Evolutionary conservation across 805 yeast species (phyloP), one percentile per base, ranked within the genome.

Genomic region (Lachancea quebecensis): DNA sequence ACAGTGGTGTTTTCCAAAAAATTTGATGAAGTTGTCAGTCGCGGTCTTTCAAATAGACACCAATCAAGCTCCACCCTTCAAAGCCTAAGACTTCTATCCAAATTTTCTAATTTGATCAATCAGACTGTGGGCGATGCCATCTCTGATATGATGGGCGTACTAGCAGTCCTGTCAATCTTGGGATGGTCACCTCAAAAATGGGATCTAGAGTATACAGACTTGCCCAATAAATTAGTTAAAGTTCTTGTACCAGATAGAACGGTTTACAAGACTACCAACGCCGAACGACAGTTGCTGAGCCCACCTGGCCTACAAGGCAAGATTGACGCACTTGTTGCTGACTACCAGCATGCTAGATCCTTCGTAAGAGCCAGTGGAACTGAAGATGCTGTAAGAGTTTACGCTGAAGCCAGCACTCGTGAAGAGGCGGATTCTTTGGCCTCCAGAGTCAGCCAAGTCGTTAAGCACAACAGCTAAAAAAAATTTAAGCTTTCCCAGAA

Each of bases 101-200:
- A 77, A 12, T 74, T 91, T 47, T 75, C 84, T 29, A 74, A 78
- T 46, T 69, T 93, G 51, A 87, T 93, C 61, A 93, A 93, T 65
- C 98, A 93, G 65, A 84, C 98, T 1, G 98, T 93, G n/a, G 99
- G 99, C 28, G 99, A 93, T 64, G 95, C 99, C 10, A 82, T 93
- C 42, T 79, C 95, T n/a, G 99, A 93, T 63, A 70, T 93, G 64
- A 67, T 93, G 47, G 79, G 85, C 4, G 90, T 93, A 1, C 66
- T 90, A 44, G 74, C 81, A 1, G 79, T 89, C 8, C 64, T 83
- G 34, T 62, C 74, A 6, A 73, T 76, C 51, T 71, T 84, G 54
- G 58, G 73, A 8, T 70, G 82, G 69, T 57, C 76, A 2, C 86
- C 95, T 2, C 61, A 59, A 3, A 74, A 75, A 35, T 93, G 99